Base-by-base conservation (phyloP, 2,329 filamentous ascomycete species). In the Amauroascus verrucosus region DNA sequence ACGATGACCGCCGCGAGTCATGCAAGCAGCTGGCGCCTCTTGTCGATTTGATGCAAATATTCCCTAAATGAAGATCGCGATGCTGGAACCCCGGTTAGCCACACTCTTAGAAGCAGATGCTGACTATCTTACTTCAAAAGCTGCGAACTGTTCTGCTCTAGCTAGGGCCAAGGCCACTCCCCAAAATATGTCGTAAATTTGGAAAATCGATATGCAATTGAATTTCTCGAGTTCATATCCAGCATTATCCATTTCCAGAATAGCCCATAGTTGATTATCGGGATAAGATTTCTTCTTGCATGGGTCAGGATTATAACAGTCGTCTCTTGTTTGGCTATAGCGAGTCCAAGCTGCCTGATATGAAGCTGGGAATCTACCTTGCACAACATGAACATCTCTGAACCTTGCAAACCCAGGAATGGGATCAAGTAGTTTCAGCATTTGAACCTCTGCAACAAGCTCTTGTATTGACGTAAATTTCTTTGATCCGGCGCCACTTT, bases 161-260 rank as follows among this genome's bases (percentile, higher is more conserved):
- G 77, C 80, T 8, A 84, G 66, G 1, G 79, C 76, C 60, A 82
- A 70, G 6, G 77, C 77, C n/a, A 82, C 78, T 14, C 79, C 77
- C 82, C 81, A 85, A 66, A 85, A 85, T 1, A 84, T 75, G 62
- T 84, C 81, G 70, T 80, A 83, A 1, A 78, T 71, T 57, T 77
- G 72, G 54, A 72, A 73, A 3, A 69, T 65, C 0, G 70, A 72
- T 1, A 65, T 66, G 64, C 68, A 71, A 30, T 62, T 58, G 28
- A 72, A 68, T 16, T 70, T 70, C 43, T 78, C 76, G 33, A 82
- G 68, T 59, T 83, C 80, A 18, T 69, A 75, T 1, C 81, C 81
- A 0, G 81, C 81, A 61, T 84, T 78, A 60, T 81, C 76, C 81
- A 84, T 84, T 59, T 84, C 81, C 11, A 84, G 70, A 13, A 83